Percentiles rank a stretch among this genome's conserved stretches.
Conservation (phyloP, 139 green algal species). For the Chlamydomonas eustigma region DNA sequence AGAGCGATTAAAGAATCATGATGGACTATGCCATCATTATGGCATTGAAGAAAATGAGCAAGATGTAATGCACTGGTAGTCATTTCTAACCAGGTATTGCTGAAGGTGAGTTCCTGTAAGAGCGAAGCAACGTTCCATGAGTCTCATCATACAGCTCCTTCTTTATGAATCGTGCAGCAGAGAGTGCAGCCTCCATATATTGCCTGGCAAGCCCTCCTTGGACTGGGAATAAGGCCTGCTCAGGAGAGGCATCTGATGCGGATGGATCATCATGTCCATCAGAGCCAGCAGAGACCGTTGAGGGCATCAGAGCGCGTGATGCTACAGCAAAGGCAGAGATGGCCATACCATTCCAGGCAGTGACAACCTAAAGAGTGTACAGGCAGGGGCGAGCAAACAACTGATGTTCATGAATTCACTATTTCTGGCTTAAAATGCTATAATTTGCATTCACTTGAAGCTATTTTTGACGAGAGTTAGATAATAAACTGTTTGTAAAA, state of each 20-base stretch:
- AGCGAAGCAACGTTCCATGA: constrained; percentile 45
- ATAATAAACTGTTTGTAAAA: too few relatives aligned
- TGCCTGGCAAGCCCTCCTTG: constrained; percentile 40
- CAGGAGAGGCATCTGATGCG: constrained; percentile 35
- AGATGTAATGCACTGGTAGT: too few relatives aligned
- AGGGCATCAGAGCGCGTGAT: constrained; percentile 22
- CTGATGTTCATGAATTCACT: too few relatives aligned
- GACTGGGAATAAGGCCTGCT: constrained; percentile 60
- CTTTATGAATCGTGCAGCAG: constrained; percentile 59
- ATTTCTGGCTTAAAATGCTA: too few relatives aligned
- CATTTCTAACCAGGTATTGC: constrained; percentile 34
- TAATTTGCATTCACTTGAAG: too few relatives aligned
- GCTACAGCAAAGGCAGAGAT: constrained; percentile 75
- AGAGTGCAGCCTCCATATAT: constrained; percentile 56
- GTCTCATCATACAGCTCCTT: constrained; percentile 64
- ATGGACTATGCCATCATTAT: too few relatives aligned
- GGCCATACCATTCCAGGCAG: constrained; percentile 87
- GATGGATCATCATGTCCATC: too few relatives aligned
- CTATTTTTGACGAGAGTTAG: too few relatives aligned
- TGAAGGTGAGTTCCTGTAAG: constrained; percentile 59
- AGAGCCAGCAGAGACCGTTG: too few relatives aligned
- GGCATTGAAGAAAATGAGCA: too few relatives aligned
- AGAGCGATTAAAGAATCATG: too few relatives aligned
- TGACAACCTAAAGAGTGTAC: constrained; percentile 48
- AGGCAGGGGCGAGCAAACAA: neutral